Evolutionary conservation across 2,329 filamentous ascomycete species (phyloP).

Genomic region (Achaetomium macrosporum): DNA sequence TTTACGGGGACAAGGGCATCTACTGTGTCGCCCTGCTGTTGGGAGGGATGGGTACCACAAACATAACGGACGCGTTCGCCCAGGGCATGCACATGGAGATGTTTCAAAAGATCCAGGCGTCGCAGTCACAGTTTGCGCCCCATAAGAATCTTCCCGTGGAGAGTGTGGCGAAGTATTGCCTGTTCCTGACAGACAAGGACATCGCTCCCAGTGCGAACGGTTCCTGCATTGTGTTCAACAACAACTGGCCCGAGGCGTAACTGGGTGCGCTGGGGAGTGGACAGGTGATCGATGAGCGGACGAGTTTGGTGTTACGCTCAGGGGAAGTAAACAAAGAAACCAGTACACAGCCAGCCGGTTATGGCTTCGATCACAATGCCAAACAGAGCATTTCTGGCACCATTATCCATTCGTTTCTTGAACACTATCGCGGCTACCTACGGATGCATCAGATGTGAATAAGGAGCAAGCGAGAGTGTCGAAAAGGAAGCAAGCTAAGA

Average conservation of each 20-base stretch:
- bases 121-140: constrained; percentile 27
- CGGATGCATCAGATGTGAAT: background rate
- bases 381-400: background rate
- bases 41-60: constrained; percentile 52
- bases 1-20: constrained; percentile 50
- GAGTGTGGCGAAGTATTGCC: constrained; percentile 36
- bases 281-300: background rate
- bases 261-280: background rate
- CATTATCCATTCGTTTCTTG: background rate
- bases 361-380: background rate
- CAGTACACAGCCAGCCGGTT: background rate
- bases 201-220: constrained; percentile 32
- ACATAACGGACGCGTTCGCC: constrained; percentile 43
- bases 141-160: constrained; percentile 29
- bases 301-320: background rate
- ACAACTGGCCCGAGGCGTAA: constrained; percentile 34
- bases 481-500: constrained; percentile 1
- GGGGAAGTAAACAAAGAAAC: background rate
- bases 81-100: constrained; percentile 31
- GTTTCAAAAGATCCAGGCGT: constrained; percentile 25
- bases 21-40: constrained; percentile 45
- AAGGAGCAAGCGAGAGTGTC: constrained; percentile 5
- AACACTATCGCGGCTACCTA: background rate
- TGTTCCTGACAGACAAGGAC: constrained; percentile 32
- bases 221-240: constrained; percentile 30